These are phyloP conservation scores for Coemansia sp. DNA, from an alignment of 192 early-diverging fungal species.

Conservation along the genomic window DNA sequence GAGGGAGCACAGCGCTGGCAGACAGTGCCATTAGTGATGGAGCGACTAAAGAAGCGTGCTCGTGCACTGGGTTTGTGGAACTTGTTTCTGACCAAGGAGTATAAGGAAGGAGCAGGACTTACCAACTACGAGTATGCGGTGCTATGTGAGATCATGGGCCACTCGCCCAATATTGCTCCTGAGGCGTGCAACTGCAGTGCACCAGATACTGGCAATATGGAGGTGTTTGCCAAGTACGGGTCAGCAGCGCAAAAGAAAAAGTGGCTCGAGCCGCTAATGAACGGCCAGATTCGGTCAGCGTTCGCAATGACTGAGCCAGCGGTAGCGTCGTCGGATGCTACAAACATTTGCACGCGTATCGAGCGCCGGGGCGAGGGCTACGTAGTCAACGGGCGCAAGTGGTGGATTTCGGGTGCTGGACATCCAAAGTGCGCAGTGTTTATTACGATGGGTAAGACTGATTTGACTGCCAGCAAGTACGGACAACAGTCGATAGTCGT, in stretches of 20 bases:
- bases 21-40: slow-evolving; percentile 83
- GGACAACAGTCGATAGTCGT: slow-evolving; percentile 88
- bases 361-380: slow-evolving; percentile 65
- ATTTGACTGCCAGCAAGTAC: slow-evolving; percentile 65
- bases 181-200: slow-evolving; percentile 94
- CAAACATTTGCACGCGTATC: slow-evolving; percentile 92
- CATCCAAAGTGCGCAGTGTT: slow-evolving; percentile 94
- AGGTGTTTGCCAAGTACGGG: slow-evolving; percentile 97
- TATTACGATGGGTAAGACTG: slow-evolving; percentile 88
- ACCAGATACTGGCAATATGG: slow-evolving; percentile 99
- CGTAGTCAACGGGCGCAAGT: slow-evolving; percentile 85
- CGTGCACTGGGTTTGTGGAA: slow-evolving; percentile 93
- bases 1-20: slow-evolving; percentile 80
- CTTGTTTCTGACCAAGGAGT: slow-evolving; percentile 83
- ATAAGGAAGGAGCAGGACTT: slow-evolving; percentile 82
- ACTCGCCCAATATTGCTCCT: slow-evolving; percentile 77
- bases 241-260: slow-evolving; percentile 76
- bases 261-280: slow-evolving; percentile 82
- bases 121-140: slow-evolving; percentile 95
- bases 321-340: slow-evolving; percentile 96
- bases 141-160: slow-evolving; percentile 90
- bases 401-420: slow-evolving; percentile 98
- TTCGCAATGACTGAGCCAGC: slow-evolving; percentile 99
- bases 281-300: slow-evolving; percentile 92
- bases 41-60: slow-evolving; percentile 88